phyloP scores from a whole-genome alignment of 2,329 filamentous ascomycete genomes.

The Phoma sp. region DNA sequence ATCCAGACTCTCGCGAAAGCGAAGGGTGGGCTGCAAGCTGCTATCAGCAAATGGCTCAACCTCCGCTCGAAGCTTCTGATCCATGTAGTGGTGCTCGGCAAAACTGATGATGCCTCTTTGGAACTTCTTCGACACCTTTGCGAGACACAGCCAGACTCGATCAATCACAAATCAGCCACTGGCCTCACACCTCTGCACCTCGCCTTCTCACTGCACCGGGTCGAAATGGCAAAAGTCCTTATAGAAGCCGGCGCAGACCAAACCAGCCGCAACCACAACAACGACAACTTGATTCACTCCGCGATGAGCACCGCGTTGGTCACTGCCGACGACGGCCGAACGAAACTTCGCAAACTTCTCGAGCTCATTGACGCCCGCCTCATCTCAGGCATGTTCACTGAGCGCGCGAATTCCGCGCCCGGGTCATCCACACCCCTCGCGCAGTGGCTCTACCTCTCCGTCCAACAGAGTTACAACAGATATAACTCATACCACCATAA shows the following conservation, averaged over 20 bases:
- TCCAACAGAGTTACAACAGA: neutral
- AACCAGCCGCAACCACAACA: conserved; percentile 64
- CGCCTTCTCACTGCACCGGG: conserved; percentile 65
- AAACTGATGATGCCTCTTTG: conserved; percentile 52
- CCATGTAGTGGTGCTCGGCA: conserved; percentile 62
- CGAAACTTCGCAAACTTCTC: conserved; percentile 58
- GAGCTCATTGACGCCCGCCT: conserved; percentile 66
- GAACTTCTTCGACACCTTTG: conserved; percentile 72
- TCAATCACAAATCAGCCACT: conserved; percentile 66
- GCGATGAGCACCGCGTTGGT: conserved; percentile 23
- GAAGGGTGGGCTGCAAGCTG: conserved; percentile 68
- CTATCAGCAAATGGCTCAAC: conserved; percentile 67
- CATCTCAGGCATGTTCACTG: conserved; percentile 64
- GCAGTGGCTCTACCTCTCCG: conserved; percentile 26
- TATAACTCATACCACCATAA: neutral
- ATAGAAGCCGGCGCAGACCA: conserved; percentile 75
- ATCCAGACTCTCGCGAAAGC: conserved; percentile 68
- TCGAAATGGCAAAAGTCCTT: conserved; percentile 66
- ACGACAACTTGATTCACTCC: conserved; percentile 75
- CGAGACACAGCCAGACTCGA: conserved; percentile 64
- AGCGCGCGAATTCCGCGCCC: conserved; percentile 60
- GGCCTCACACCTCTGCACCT: conserved; percentile 73
- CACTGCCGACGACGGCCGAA: conserved; percentile 25
- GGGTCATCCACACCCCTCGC: conserved; percentile 71
- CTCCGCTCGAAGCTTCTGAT: conserved; percentile 59